phyloP scores from a whole-genome alignment of 2,329 filamentous ascomycete species.

The Hypomyces rosellus region DNA sequence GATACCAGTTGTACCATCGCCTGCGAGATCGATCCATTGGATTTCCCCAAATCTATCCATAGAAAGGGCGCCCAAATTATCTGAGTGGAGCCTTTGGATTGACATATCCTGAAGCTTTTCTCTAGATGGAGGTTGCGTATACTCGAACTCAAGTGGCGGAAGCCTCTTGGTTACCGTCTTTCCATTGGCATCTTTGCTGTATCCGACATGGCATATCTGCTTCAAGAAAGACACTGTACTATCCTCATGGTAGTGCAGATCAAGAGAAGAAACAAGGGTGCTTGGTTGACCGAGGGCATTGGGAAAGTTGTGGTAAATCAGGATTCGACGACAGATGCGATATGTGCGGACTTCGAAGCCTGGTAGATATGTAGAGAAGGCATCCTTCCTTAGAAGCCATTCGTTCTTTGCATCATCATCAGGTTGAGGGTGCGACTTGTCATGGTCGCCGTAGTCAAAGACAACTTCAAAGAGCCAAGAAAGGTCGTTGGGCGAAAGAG shows the following conservation, averaged over 20 bases:
- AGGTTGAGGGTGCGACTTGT: conserved; percentile 12
- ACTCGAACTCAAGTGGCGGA: neutral
- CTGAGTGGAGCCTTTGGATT: too few species aligned
- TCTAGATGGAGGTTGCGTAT: neutral
- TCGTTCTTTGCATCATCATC: neutral
- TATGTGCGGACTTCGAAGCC: conserved; percentile 28
- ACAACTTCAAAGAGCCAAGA: conserved; percentile 27
- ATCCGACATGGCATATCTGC: neutral
- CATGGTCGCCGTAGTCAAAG: conserved; percentile 31
- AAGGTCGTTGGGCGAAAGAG: neutral
- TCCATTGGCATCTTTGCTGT: neutral
- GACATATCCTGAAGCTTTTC: neutral
- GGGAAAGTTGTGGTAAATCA: conserved; percentile 30
- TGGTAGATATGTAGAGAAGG: conserved; percentile 21
- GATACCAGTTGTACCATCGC: neutral
- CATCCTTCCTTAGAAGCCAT: conserved; percentile 21
- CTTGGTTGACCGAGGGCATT: conserved; percentile 15
- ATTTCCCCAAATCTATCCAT: neutral
- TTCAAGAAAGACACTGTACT: too few species aligned
- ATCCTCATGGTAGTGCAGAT: conserved; percentile 5
- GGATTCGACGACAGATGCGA: conserved; percentile 24
- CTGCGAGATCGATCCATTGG: neutral
- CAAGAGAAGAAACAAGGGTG: conserved; percentile 17
- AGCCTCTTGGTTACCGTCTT: neutral
- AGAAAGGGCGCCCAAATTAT: neutral